Base-by-base conservation (phyloP, 345 rosid species). In the Gossypium sturtianum region DNA sequence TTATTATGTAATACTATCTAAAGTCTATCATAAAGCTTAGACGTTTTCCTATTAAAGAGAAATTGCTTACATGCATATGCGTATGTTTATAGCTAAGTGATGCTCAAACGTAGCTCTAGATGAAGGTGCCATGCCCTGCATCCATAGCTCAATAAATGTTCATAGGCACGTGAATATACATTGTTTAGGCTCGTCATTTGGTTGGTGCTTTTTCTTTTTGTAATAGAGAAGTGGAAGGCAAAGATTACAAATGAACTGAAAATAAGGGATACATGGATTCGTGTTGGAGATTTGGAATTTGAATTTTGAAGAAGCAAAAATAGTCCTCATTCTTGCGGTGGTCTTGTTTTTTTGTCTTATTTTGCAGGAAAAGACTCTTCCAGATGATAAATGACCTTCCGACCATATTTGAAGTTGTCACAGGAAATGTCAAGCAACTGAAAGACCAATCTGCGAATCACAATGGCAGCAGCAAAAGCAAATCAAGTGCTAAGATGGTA, bases 341-440 rank as follows among this genome's bases (percentile, higher is more conserved):
- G 6, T 64, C 38, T 22, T 7, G 12, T 12, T 19, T 51, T 41
- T 72, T 19, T 19, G 25, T 56, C 60, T 76, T 66, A 22, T 51
- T 81, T 77, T 71, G 15, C 90, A 95, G 99, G 89, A 95, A 93
- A 89, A 95, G 89, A 79, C 98, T 95, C 71, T 95, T 93, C 85
- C 97, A 93, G 86, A 91, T 93, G 99, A 93, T 93, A 78, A 95
- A 95, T 64, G 97, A 95, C 17, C 86, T 95, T 71, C 97, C 97
- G 1, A 88, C 99, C 58, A 90, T 95, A 75, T 95, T 91, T 73
- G 98, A 95, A 79, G 90, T 93, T 44, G 97, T 93, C 82, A 81
- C 94, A 2, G 97, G 97, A 80, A 87, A 64, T 76, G 87, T 65
- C 38, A 90, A 93, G 83, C 98, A 84, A 72, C 75, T 91, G 2